Evolutionary conservation across 495 filamentous ascomycete genomes (phyloP), one percentile per base, ranked within the genome.

Genomic region (Tuber umbilicatum): DNA sequence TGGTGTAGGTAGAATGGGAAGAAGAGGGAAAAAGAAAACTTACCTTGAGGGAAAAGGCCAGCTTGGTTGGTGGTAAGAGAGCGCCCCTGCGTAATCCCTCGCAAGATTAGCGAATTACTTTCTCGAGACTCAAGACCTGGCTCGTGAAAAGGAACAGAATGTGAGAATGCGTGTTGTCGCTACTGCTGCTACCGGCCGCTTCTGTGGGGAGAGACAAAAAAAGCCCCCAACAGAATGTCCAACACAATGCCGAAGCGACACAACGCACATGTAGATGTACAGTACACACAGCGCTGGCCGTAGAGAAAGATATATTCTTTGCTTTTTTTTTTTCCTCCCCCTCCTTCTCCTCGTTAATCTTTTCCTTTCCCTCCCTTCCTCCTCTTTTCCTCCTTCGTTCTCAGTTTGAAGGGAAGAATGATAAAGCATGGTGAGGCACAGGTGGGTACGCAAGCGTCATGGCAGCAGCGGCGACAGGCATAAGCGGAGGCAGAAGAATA

Each of bases 11-110:
- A 64, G 55, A 31, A 64, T 64, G n/a, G 55, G 55, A 5, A 72
- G 77, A 69, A 43, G 68, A 70, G 31, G 55, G 31, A 64, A 27
- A 27, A 64, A 38, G 42, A 40, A 41, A 70, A 73, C 81, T 76
- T 35, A 82, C 81, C 78, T 75, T 82, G 75, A 37, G 81, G 81
- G 50, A 82, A 82, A 69, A 82, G 78, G 23, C 81, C 81, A 23
- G 67, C 64, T 73, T 74, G 72, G 69, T 77, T 74, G 45, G 72
- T 78, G 71, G 73, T 72, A 31, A 82, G 70, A 47, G 75, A 80
- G n/a, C 81, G 81, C 41, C 81, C 81, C 81, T 82, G 70, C 35
- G 55, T 31, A 64, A 60, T 27, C 10, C n/a, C 55, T 64, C 55
- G n/a, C n/a, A 64, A 31, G 55, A 64, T 64, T 64, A 64, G 55